These are phyloP conservation scores for Trichoderma koningiopsis DNA, from an alignment of 2,329 filamentous ascomycete species.

Conservation along the genomic window DNA sequence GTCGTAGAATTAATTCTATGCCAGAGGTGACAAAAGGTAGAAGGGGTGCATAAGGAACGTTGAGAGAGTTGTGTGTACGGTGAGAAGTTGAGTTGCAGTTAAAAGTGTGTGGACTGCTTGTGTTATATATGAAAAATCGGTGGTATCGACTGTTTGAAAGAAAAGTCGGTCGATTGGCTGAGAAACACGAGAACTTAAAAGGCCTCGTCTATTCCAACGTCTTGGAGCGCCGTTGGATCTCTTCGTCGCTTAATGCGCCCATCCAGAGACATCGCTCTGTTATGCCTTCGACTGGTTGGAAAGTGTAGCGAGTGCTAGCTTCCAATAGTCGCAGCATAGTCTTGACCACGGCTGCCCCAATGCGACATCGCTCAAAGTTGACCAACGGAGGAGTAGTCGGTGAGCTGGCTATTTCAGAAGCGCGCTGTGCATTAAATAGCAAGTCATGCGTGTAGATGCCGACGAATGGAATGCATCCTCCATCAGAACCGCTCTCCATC, in stretches of 20 bases:
- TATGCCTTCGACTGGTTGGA: slow-evolving; percentile 74
- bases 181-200: background rate
- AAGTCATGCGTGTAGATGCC: slow-evolving; percentile 83
- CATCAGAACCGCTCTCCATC: slow-evolving; percentile 71
- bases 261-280: slow-evolving; percentile 86
- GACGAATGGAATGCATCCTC: slow-evolving; percentile 81
- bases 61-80: background rate
- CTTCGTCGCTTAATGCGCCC: slow-evolving; percentile 73
- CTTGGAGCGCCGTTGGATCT: slow-evolving; percentile 63
- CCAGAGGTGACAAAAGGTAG: background rate
- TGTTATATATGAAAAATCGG: background rate
- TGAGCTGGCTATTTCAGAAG: slow-evolving; percentile 70
- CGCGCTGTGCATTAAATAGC: slow-evolving; percentile 78
- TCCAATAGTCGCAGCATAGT: slow-evolving; percentile 77
- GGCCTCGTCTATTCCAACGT: slow-evolving; percentile 45
- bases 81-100: slow-evolving; percentile 3
- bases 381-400: slow-evolving; percentile 69
- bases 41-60: slow-evolving; percentile 1
- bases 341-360: slow-evolving; percentile 76
- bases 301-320: slow-evolving; percentile 72
- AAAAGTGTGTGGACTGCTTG: background rate
- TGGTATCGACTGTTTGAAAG: background rate
- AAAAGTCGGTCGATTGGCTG: background rate
- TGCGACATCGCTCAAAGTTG: slow-evolving; percentile 82
- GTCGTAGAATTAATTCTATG: background rate